A percentile compares a stretch with the other conserved stretches of the same genome.
These are phyloP conservation scores for Penicillium egyptiacum DNA, from an alignment of 495 filamentous ascomycete genomes.

Conservation along the genomic window DNA sequence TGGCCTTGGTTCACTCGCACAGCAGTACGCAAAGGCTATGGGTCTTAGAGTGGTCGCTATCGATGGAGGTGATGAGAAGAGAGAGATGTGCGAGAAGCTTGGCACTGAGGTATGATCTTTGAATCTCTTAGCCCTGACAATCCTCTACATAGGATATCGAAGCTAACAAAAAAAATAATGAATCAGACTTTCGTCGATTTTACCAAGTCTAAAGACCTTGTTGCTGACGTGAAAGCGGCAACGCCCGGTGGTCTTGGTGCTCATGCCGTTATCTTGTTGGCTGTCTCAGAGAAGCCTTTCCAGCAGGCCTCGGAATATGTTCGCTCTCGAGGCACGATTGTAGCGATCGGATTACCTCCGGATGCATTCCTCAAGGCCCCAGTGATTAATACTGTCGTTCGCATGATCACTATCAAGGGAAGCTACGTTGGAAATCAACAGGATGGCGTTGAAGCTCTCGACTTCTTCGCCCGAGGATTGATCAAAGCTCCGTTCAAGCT, in stretches of 20 bases:
- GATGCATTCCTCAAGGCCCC: conserved; percentile 75
- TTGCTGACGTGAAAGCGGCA: conserved; percentile 74
- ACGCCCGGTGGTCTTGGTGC: conserved; percentile 79
- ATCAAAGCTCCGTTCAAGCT: conserved; percentile 87
- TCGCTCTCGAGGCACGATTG: conserved; percentile 71
- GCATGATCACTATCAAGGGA: conserved; percentile 91
- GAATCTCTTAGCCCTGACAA: background rate
- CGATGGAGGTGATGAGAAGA: conserved; percentile 79
- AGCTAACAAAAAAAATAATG: conserved; percentile 10
- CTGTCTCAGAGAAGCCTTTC: conserved; percentile 86
- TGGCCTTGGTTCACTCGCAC: conserved; percentile 77
- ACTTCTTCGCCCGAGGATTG: conserved; percentile 80
- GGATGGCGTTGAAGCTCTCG: conserved; percentile 81
- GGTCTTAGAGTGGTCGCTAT: conserved; percentile 74
- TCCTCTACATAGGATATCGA: background rate
- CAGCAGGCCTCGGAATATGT: conserved; percentile 89
- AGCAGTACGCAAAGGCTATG: conserved; percentile 91
- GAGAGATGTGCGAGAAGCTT: conserved; percentile 61
- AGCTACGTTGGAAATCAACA: conserved; percentile 88
- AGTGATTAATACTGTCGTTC: conserved; percentile 81
- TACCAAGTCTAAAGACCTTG: conserved; percentile 66
- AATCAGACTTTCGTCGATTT: conserved; percentile 71
- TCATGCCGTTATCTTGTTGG: conserved; percentile 83
- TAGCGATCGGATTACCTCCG: conserved; percentile 84
- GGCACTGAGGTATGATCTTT: conserved; percentile 49